Evolutionary conservation across 345 rosid species (phyloP), one percentile per base, ranked within the genome.

Genomic region (Populus euphratica): DNA sequence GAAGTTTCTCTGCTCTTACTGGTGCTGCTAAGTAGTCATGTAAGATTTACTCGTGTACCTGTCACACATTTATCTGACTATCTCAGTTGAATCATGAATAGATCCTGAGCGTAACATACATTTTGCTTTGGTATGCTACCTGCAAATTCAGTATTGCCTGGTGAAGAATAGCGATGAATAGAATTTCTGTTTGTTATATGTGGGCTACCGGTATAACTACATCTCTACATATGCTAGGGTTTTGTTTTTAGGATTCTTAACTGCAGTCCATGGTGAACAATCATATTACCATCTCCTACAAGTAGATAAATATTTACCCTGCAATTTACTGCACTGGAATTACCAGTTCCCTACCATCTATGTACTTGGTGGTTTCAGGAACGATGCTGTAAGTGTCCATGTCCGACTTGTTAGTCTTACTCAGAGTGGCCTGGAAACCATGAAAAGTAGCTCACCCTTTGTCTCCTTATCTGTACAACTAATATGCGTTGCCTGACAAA

Each of bases 21-120:
- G 67, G 67, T 56, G 50, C 17, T 73, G 47, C 73, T 68, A 54
- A 81, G 21, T 43, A 20, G 75, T 52, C 54, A 9, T 47, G 62
- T 62, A 61, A 79, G 76, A 54, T 35, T 68, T 59, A 50, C 18
- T 71, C 23, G 33, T 54, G 39, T 25, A 72, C 70, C 56, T 52
- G n/a, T 35, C 49, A 17, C 5, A 59, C 77, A 27, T 67, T 21
- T 21, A 49, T 29, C 5, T 13, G 2, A 33, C 3, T 31, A 27
- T 16, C 44, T 73, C 69, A 31, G 63, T 69, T 49, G 62, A 50
- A 71, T 71, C n/a, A n/a, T 59, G 1, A 59, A 23, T 59, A 5
- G 29, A 16, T 49, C 62, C 23, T 18, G 27, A 49, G 52, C 14
- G 50, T 6, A 7, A 6, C 21, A 29, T 49, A 36, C 39, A 49